A percentile compares a stretch with the other conserved stretches of the same genome.
Conservation (phyloP, 225 moss, liverwort and hornwort species). For the Physcomitrellopsis africana region DNA sequence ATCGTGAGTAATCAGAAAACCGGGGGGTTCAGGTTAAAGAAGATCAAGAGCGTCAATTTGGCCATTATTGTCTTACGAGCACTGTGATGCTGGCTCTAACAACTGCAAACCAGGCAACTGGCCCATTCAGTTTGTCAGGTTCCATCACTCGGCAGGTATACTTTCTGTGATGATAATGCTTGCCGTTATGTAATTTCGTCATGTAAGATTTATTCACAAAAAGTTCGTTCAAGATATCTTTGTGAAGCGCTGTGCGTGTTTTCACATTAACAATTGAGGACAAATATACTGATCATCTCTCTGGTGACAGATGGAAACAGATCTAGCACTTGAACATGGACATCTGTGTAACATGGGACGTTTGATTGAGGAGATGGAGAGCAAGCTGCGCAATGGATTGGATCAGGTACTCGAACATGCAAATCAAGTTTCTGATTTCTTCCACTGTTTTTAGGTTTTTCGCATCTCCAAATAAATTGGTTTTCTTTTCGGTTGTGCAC, state of each 20-base stretch:
- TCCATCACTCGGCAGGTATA: slow-evolving; percentile 79
- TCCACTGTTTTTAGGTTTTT: neutral
- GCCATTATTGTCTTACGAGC: slow-evolving; percentile 75
- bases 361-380: slow-evolving; percentile 96
- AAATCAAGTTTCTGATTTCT: neutral
- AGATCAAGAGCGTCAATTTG: slow-evolving; percentile 40
- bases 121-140: slow-evolving; percentile 71
- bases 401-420: slow-evolving; percentile 67
- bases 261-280: neutral
- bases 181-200: neutral
- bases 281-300: neutral
- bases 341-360: slow-evolving; percentile 90
- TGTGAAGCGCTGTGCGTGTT: neutral
- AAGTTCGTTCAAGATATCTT: neutral
- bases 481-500: too few relatives aligned
- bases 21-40: slow-evolving; percentile 56
- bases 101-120: slow-evolving; percentile 55
- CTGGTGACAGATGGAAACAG: slow-evolving; percentile 59
- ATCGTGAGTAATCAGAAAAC: neutral
- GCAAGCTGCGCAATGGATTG: slow-evolving; percentile 87
- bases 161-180: neutral
- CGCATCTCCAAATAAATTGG: neutral
- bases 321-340: slow-evolving; percentile 58
- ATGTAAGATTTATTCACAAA: neutral
- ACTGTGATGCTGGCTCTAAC: slow-evolving; percentile 82